Conservation (phyloP, 2,329 filamentous ascomycete species). For the Penicillium polonicum region DNA sequence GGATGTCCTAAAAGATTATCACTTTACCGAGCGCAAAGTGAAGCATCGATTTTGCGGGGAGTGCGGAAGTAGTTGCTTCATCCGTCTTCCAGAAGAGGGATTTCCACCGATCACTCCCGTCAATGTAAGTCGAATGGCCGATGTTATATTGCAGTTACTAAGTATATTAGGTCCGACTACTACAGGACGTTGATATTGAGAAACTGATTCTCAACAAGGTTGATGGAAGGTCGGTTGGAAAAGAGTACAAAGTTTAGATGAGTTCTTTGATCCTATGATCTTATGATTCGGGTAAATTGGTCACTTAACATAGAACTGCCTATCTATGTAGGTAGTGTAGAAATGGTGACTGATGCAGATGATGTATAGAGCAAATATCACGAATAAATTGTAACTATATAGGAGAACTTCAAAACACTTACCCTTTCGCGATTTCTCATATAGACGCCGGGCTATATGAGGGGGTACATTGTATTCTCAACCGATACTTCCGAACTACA, state of each 20-base stretch:
- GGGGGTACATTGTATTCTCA: not conserved
- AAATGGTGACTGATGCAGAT: not conserved
- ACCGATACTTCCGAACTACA: not conserved
- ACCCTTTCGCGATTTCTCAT: not conserved
- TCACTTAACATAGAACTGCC: not conserved
- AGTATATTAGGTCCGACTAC: not conserved
- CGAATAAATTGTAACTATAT: not conserved
- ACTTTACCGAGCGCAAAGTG: not conserved
- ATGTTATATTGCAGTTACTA: not conserved
- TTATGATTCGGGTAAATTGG: not conserved
- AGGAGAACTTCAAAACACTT: not conserved
- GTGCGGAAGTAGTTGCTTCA: not conserved
- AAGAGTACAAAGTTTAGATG: not conserved
- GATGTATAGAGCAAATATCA: not conserved
- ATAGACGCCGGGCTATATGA: not conserved
- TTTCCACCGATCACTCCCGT: not conserved
- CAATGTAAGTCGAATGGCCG: not conserved
- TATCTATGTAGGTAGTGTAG: not conserved
- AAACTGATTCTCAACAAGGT: not conserved
- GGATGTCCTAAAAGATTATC: not conserved
- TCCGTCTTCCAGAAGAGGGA: not conserved
- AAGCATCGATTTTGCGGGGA: not conserved
- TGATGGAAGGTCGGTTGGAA: not conserved
- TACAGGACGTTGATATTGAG: not conserved
- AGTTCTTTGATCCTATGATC: not conserved